A percentile compares a stretch with the other conserved stretches of the same genome.
phyloP scores from a whole-genome alignment of 257 asterid genomes.

The Datura wrightii region DNA sequence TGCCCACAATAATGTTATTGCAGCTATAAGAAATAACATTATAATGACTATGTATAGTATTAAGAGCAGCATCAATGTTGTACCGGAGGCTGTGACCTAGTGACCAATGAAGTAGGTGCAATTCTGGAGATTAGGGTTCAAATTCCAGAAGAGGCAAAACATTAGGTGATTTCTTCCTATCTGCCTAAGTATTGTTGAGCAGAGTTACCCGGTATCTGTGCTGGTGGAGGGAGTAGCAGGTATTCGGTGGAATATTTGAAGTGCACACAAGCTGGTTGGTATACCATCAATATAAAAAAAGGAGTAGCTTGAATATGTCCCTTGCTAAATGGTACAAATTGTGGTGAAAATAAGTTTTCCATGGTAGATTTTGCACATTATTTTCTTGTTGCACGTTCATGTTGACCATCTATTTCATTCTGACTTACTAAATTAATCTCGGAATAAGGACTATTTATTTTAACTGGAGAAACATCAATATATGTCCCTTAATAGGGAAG shows the following conservation, averaged over 20 bases:
- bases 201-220: neutral
- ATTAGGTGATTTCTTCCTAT: neutral
- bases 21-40: neutral
- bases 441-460: neutral
- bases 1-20: neutral
- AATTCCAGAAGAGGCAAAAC: neutral
- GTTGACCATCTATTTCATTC: neutral
- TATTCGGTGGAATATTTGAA: neutral
- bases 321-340: neutral
- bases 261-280: neutral
- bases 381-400: neutral
- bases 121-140: neutral
- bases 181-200: neutral
- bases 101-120: neutral
- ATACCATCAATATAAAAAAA: too few relatives aligned
- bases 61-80: neutral
- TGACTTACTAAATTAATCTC: neutral
- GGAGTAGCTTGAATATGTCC: neutral
- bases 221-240: neutral
- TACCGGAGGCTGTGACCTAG: neutral
- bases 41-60: neutral
- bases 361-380: neutral
- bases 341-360: slow-evolving; percentile 3
- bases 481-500: neutral
- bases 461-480: neutral